A percentile compares a stretch with the other conserved stretches of the same genome.
Evolutionary conservation across 2,329 filamentous ascomycete species (phyloP).

Genomic region (Cercospora brassicicola): DNA sequence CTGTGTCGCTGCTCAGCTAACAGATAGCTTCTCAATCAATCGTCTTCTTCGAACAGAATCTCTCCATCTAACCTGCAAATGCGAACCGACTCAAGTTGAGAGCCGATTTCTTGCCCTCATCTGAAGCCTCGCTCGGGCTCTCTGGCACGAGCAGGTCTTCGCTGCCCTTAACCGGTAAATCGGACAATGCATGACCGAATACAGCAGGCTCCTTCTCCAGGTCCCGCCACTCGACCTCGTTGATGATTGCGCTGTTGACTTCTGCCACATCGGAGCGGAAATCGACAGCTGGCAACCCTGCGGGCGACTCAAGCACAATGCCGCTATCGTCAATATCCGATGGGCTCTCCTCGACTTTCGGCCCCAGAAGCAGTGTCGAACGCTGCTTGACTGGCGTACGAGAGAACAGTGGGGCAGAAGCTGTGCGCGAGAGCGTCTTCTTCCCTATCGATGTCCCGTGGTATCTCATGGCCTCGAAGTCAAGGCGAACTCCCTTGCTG

Average conservation of each 20-base stretch:
- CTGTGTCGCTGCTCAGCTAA: not conserved
- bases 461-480: constrained; percentile 27
- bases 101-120: constrained; percentile 39
- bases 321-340: constrained; percentile 20
- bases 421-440: constrained; percentile 18
- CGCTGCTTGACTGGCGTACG: not conserved
- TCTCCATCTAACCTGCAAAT: constrained; percentile 30
- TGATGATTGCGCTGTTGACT: constrained; percentile 20
- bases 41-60: not conserved
- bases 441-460: constrained; percentile 11
- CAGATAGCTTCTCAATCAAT: not conserved
- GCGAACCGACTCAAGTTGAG: constrained; percentile 46
- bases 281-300: not conserved
- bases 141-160: constrained; percentile 51
- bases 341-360: not conserved
- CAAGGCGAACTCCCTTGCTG: constrained; percentile 29
- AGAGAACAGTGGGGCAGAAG: constrained; percentile 17
- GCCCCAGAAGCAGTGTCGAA: not conserved
- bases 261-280: constrained; percentile 29
- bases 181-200: constrained; percentile 16
- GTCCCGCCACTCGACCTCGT: constrained; percentile 31
- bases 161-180: constrained; percentile 43
- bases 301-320: constrained; percentile 16
- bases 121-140: constrained; percentile 44
- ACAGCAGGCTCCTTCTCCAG: constrained; percentile 26